Evolutionary conservation across 129 eudicot genomes (phyloP).

Genomic region (Pseudognaphalium luteoalbum): DNA sequence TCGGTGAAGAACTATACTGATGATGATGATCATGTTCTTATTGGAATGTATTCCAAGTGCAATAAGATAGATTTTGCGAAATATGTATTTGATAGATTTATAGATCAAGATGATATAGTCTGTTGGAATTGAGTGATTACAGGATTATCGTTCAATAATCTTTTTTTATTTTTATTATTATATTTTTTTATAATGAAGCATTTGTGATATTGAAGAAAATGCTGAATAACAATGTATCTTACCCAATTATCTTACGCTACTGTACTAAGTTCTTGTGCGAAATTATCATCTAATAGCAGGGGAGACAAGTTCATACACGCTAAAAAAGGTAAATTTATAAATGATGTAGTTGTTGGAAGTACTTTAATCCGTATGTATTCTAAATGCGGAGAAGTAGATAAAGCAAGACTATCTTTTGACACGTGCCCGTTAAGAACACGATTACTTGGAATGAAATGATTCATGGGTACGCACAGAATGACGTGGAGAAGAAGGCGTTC

Average conservation of each 20-base stretch:
- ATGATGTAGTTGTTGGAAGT: slow-evolving; percentile 68
- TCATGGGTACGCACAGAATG: slow-evolving; percentile 86
- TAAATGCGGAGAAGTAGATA: slow-evolving; percentile 69
- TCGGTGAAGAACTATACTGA: slow-evolving; percentile 19
- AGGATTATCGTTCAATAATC: slow-evolving; percentile 61
- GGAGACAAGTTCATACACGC: slow-evolving; percentile 70
- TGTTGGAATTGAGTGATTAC: slow-evolving; percentile 78
- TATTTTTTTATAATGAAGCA: slow-evolving; percentile 60
- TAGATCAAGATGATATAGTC: slow-evolving; percentile 50
- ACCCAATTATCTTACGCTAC: slow-evolving; percentile 70
- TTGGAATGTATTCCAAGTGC: slow-evolving; percentile 68
- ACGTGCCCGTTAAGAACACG: slow-evolving; percentile 53
- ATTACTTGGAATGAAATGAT: slow-evolving; percentile 89
- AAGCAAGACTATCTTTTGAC: slow-evolving; percentile 54
- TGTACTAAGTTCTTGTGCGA: slow-evolving; percentile 60
- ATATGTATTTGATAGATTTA: slow-evolving; percentile 44
- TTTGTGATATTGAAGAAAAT: slow-evolving; percentile 55
- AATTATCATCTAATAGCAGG: slow-evolving; percentile 57
- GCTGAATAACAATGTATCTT: slow-evolving; percentile 52
- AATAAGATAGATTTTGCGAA: slow-evolving; percentile 50
- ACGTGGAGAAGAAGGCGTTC: slow-evolving; percentile 56
- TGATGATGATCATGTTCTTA: slow-evolving; percentile 58
- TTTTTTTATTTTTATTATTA: no score
- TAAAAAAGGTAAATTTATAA: slow-evolving; percentile 44
- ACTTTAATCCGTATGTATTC: slow-evolving; percentile 74